Evolutionary conservation across 2,329 filamentous ascomycete genomes (phyloP), one percentile per base, ranked within the genome.

Genomic region (Exophiala aquamarina): DNA sequence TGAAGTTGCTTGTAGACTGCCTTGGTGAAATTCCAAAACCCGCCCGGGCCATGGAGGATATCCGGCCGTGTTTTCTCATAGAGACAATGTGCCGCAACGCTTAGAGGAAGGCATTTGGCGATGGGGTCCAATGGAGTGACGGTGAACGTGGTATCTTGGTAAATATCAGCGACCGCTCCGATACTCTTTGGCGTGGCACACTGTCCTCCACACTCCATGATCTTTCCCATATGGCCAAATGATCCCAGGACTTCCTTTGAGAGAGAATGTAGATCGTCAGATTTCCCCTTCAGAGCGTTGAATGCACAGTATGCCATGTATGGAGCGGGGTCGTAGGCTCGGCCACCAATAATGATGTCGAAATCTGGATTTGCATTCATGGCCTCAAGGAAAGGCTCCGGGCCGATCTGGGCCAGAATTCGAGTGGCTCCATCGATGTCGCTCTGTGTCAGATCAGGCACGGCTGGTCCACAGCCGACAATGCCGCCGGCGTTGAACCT

Each of bases 31-130:
- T 74, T 62, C 0, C 80, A 63, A 6, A 61, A 58, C 0, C 77
- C 78, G 0, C 77, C 77, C 0, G 77, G 78, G 0, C 77, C 77
- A 3, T 62, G 50, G 2, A 79, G 55, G 1, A 73, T 54, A 56
- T 80, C 77, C 0, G 78, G 77, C 13, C 77, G 58, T 0, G 70
- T 66, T 49, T 80, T 81, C 62, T 80, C 77, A 41, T 81, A 81
- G 8, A 81, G 58, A 0, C 75, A 72, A 50, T 80, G 77, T 0
- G 77, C 74, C 1, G 76, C 76, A 0, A 81, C 75, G 0, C 70
- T 73, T 0, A 73, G 44, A 0, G 73, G 68, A 0, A 72, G 78
- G 49, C 77, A 80, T 2, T 61, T 62, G 0, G 69, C 64, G 0
- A 53, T 52, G 0, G 69, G 64, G 3, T 66, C 62, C 0, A 71